Base-by-base conservation (phyloP, 2,329 filamentous ascomycete species). In the Remersonia thermophila region DNA sequence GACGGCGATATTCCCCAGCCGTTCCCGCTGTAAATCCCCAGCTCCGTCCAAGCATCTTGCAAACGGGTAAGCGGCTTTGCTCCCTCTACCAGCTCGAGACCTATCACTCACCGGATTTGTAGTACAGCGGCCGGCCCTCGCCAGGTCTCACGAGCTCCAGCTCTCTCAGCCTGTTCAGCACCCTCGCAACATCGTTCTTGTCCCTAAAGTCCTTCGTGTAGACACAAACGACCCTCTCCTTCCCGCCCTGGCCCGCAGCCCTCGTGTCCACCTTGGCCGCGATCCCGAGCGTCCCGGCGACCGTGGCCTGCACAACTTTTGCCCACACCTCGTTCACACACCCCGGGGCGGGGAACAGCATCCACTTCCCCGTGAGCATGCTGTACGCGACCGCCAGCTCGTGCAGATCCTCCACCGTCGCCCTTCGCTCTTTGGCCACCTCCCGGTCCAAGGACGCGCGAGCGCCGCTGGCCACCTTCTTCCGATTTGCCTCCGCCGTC, bases 121-220 rank as follows among this genome's bases (percentile, higher is more conserved):
- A 93, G 54, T 83, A 89, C 33, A 91, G 76, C 1, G 65, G 59
- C 31, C 59, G 62, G 3, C 56, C 55, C 33, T 6, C 20, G 9
- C 56, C 56, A 35, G 53, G 41, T 25, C 62, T 62, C 34, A 80
- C 63, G 27, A 91, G 58, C 7, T 69, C 74, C 39, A 86, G 60
- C 37, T 75, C 63, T 34, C 69, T 67, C 42, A 93, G 56, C 45
- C 63, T 69, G 39, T 63, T 52, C 27, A 89, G 59, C 3, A 93
- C 80, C 30, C 80, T 67, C 18, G 64, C 66, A 5, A 93, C 70
- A 51, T 93, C 83, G 3, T 66, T 60, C 35, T 60, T 65, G 51
- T 93, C 76, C 18, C 62, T 62, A 51, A 86, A 91, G 54, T 93
- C 75, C 29, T 64, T 61, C 4, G 83, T 93, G 55, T 93, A 93